Conservation (phyloP, 2,329 filamentous ascomycete genomes). For the Cladosporium sp. region DNA sequence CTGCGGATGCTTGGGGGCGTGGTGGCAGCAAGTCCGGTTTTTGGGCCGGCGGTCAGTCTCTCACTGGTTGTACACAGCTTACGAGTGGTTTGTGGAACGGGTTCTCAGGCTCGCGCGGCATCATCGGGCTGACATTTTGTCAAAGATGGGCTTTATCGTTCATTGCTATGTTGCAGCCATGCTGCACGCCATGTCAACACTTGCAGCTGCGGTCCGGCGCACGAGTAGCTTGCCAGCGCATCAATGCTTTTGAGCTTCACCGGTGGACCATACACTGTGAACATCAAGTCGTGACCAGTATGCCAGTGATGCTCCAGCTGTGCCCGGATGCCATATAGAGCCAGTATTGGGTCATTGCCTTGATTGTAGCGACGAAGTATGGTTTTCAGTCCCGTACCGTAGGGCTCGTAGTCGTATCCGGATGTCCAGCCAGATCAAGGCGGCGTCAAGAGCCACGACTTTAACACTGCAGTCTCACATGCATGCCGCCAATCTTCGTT, state of each 20-base stretch:
- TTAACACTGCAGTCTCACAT: background rate
- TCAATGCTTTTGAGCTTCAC: background rate
- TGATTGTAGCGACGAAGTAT: background rate
- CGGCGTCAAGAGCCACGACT: background rate
- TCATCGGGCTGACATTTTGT: background rate
- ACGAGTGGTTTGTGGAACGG: background rate
- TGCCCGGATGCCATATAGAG: background rate
- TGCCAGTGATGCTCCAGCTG: background rate
- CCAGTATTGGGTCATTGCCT: background rate
- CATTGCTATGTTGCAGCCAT: background rate
- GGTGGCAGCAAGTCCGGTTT: no score
- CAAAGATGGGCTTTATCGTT: background rate
- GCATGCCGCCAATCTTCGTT: background rate
- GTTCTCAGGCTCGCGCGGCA: background rate
- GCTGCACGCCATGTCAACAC: background rate
- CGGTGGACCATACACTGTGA: background rate
- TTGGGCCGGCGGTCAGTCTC: background rate
- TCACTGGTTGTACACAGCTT: background rate
- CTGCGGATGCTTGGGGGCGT: background rate
- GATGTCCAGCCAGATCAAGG: background rate
- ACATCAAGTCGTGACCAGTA: background rate
- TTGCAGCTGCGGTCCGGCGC: conserved; percentile 4
- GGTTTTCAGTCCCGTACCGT: background rate
- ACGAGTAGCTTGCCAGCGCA: conserved; percentile 9
- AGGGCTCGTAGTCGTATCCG: background rate